Evolutionary conservation across 805 yeast species (phyloP).

Genomic region (Hanseniaspora mollemarum): DNA sequence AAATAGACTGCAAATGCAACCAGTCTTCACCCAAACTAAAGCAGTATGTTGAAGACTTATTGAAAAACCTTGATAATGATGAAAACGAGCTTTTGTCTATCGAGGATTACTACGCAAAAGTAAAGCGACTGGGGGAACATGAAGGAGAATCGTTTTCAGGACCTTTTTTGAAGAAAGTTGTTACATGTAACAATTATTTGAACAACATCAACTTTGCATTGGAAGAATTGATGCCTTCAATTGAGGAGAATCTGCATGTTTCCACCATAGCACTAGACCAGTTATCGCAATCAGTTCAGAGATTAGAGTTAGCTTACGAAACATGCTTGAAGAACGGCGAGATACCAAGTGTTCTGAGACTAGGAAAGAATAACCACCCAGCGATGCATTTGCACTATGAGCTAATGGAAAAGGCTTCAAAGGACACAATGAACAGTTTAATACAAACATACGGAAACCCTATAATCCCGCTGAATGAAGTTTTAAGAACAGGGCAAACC

Average conservation of each 20-base stretch:
- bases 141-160: slow-evolving; percentile 13
- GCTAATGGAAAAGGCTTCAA: slow-evolving; percentile 26
- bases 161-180: slow-evolving; percentile 1
- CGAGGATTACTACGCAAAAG: slow-evolving; percentile 5
- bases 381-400: slow-evolving; percentile 49
- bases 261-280: slow-evolving; percentile 82
- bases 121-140: slow-evolving; percentile 10
- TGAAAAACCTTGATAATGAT: slow-evolving; percentile 21
- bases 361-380: slow-evolving; percentile 78
- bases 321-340: slow-evolving; percentile 57
- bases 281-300: slow-evolving; percentile 50
- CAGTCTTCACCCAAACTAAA: slow-evolving; percentile 58
- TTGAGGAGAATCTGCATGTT: slow-evolving; percentile 96
- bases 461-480: slow-evolving; percentile 6
- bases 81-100: background rate
- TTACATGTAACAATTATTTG: slow-evolving; percentile 25
- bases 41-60: slow-evolving; percentile 40
- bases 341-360: slow-evolving; percentile 65
- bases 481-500: slow-evolving; percentile 1
- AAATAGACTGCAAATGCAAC: slow-evolving; percentile 89
- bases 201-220: slow-evolving; percentile 34
- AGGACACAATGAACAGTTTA: slow-evolving; percentile 17
- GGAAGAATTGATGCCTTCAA: slow-evolving; percentile 72
- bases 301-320: slow-evolving; percentile 74
- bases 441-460: slow-evolving; percentile 14